Percentiles rank a stretch among this genome's conserved stretches.
Conservation (phyloP, 768 basidiomycete species). For the Boletus bicolor region DNA sequence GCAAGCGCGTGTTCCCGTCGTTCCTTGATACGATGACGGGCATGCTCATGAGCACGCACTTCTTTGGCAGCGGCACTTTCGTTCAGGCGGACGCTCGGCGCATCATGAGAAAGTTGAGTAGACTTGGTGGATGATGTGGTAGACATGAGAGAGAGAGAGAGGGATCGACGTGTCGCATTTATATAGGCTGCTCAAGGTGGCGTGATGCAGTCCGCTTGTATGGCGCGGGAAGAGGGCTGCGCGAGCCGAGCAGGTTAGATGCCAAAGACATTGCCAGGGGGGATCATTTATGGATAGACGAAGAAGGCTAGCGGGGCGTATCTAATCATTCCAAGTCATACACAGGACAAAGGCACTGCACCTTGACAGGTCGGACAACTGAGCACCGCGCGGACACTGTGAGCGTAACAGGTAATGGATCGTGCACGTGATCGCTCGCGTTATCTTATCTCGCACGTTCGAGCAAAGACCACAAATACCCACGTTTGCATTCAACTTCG, state of each 20-base stretch:
- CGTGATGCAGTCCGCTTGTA: conserved; percentile 15
- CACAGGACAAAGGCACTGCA: conserved; percentile 24
- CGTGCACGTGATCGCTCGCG: conserved; percentile 15
- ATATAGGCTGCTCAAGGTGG: conserved; percentile 31
- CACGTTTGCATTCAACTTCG: conserved; percentile 15
- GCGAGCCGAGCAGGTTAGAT: conserved; percentile 18
- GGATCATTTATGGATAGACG: conserved; percentile 2
- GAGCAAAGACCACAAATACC: not conserved
- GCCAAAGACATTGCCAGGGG: not conserved
- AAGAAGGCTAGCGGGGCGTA: conserved; percentile 5
- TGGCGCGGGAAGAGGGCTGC: conserved; percentile 22
- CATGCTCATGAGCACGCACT: conserved; percentile 32
- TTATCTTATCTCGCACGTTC: conserved; percentile 26
- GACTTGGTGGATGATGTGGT: conserved; percentile 25
- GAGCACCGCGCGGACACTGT: conserved; percentile 4
- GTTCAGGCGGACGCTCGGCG: conserved; percentile 12
- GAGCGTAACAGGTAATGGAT: conserved; percentile 14
- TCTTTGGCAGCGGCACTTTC: conserved; percentile 24
- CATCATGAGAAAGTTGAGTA: conserved; percentile 20
- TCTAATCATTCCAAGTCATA: conserved; percentile 16
- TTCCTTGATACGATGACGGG: conserved; percentile 33
- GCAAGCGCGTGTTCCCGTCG: conserved; percentile 30
- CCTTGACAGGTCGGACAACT: conserved; percentile 11
- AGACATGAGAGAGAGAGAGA: conserved; percentile 27
- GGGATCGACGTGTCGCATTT: conserved; percentile 15